Conservation (phyloP, 495 filamentous ascomycete genomes). For the Penicillium desertorum region DNA sequence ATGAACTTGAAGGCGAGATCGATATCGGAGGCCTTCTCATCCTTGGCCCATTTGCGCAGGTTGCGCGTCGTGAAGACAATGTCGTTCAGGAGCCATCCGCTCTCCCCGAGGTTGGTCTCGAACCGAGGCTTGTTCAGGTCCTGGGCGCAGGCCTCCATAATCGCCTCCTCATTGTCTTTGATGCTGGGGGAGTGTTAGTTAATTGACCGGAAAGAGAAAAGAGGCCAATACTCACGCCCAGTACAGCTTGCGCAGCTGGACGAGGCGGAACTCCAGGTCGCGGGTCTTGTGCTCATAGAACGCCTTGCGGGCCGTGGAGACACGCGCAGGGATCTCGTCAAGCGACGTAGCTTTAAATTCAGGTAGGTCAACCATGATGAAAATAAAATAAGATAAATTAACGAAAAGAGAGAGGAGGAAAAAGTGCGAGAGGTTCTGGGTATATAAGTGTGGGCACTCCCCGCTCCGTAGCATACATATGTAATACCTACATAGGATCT, state of each 20-base stretch:
- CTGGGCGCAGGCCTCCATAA: conserved; percentile 66
- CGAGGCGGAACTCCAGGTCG: conserved; percentile 73
- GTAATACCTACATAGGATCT: too few species aligned
- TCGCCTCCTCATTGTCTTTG: conserved; percentile 67
- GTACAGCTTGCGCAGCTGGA: conserved; percentile 89
- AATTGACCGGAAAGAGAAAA: not conserved
- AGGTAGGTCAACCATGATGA: conserved; percentile 39
- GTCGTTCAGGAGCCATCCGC: conserved; percentile 72
- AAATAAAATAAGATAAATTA: conserved; percentile 6
- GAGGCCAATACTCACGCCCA: conserved; percentile 63
- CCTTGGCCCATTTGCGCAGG: conserved; percentile 76
- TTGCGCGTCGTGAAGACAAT: conserved; percentile 73
- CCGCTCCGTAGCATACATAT: too few species aligned
- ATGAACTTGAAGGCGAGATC: conserved; percentile 62
- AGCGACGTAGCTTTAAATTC: conserved; percentile 64
- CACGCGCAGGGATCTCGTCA: conserved; percentile 62
- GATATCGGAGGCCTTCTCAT: conserved; percentile 73
- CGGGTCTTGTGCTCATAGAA: conserved; percentile 81
- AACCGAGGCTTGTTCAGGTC: conserved; percentile 73
- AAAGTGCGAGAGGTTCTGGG: not conserved
- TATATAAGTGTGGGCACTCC: not conserved
- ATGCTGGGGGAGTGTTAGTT: conserved; percentile 44
- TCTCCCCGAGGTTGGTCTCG: conserved; percentile 71
- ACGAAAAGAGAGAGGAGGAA: not conserved
- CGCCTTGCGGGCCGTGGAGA: conserved; percentile 55